Evolutionary conservation across 179 eudicot genomes (phyloP).

Genomic region (Beta corolliflora): DNA sequence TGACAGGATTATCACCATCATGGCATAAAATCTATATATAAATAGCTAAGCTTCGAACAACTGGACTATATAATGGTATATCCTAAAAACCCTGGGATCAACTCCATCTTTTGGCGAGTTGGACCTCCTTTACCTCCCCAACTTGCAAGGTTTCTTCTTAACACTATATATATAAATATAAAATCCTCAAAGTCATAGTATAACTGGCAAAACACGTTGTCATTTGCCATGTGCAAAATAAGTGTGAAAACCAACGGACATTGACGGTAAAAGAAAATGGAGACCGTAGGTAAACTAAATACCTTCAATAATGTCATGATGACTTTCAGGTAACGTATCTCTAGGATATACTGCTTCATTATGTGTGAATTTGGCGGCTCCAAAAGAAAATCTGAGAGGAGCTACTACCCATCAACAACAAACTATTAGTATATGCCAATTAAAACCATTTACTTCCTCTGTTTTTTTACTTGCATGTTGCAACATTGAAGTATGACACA

Average conservation of each 20-base stretch:
- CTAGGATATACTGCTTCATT: conserved; percentile 85
- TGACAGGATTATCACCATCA: not conserved
- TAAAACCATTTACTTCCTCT: not conserved
- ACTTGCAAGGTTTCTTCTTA: too few species aligned
- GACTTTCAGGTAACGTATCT: conserved; percentile 80
- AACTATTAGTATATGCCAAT: conserved; percentile 17
- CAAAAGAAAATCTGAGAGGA: conserved; percentile 84
- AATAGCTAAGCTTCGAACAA: not conserved
- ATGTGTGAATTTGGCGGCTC: conserved; percentile 85
- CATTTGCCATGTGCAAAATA: not conserved
- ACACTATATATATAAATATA: too few species aligned
- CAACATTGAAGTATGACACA: too few species aligned
- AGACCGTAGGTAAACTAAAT: conserved; percentile 21
- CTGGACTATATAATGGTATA: not conserved
- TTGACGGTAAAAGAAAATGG: not conserved
- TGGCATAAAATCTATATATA: not conserved
- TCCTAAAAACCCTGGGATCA: too few species aligned
- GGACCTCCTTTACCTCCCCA: too few species aligned
- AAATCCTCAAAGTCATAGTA: not conserved
- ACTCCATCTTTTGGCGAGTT: too few species aligned
- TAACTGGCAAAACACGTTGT: not conserved
- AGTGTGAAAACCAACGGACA: not conserved
- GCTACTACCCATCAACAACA: conserved; percentile 53
- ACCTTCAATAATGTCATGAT: conserved; percentile 93
- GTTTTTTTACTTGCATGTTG: too few species aligned